These are phyloP conservation scores for Artemisia argyi DNA, from an alignment of 129 eudicot genomes.

Conservation along the genomic window DNA sequence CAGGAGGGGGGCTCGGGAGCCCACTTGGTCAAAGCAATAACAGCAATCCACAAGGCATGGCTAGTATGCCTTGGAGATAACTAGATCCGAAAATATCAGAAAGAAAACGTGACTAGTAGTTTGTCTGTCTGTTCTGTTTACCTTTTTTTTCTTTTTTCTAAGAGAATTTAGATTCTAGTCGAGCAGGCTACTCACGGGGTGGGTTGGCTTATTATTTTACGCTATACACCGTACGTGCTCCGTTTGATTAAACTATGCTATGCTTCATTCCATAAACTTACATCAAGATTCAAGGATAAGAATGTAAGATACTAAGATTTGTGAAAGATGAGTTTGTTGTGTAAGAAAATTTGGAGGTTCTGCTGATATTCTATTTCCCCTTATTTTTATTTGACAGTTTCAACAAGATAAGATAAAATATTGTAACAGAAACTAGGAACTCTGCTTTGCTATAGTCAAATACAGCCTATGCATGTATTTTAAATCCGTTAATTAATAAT, in stretches of 20 bases:
- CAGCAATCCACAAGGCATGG: conserved; percentile 34
- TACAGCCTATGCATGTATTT: neutral
- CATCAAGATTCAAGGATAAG: conserved; percentile 4
- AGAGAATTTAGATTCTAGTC: too few relatives aligned
- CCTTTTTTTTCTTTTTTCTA: too few relatives aligned
- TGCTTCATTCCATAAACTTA: neutral
- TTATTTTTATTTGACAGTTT: neutral
- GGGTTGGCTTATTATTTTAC: too few relatives aligned
- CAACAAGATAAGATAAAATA: neutral
- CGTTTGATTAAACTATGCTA: neutral
- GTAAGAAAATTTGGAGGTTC: neutral
- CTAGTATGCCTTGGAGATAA: conserved; percentile 47
- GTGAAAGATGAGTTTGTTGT: neutral
- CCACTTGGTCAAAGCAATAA: conserved; percentile 38
- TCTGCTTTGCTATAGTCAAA: neutral
- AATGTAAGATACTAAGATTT: neutral
- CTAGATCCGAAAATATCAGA: too few relatives aligned
- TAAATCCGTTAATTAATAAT: neutral
- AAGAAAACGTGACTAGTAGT: too few relatives aligned
- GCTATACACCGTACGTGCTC: neutral
- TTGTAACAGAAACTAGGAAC: neutral
- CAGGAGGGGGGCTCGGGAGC: conserved; percentile 48
- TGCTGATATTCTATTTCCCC: neutral
- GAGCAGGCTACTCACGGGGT: too few relatives aligned
- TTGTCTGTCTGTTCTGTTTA: too few relatives aligned